Evolutionary conservation across 2,329 filamentous ascomycete genomes (phyloP).

Genomic region (Beauveria sp.): DNA sequence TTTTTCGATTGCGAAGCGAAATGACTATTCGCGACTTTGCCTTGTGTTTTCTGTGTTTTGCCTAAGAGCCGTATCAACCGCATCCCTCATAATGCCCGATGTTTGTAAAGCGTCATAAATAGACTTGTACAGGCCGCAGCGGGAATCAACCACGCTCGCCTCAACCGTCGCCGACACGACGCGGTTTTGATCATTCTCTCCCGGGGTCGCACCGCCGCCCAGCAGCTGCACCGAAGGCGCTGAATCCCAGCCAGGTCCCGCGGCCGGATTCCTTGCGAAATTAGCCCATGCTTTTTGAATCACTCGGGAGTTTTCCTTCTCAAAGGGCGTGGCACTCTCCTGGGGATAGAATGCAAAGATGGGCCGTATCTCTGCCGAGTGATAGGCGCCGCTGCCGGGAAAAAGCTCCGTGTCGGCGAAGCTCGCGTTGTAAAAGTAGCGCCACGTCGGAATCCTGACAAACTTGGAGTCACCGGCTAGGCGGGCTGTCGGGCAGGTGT

Average conservation of each 20-base stretch:
- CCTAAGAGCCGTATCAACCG: neutral
- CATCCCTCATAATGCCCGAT: neutral
- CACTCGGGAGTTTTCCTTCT: constrained; percentile 14
- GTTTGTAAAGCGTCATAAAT: neutral
- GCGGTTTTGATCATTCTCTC: neutral
- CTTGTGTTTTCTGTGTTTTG: too few species aligned
- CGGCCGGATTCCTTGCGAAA: constrained; percentile 20
- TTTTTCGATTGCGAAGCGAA: too few species aligned
- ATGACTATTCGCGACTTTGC: too few species aligned
- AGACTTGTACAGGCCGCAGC: constrained; percentile 10
- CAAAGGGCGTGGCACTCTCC: constrained; percentile 16
- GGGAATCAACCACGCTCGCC: constrained; percentile 12
- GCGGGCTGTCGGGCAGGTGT: constrained; percentile 17
- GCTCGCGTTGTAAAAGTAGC: constrained; percentile 39
- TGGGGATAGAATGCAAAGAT: constrained; percentile 31
- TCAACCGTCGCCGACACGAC: neutral
- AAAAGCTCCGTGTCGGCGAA: constrained; percentile 37
- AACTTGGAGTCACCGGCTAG: constrained; percentile 24
- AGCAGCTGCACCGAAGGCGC: constrained; percentile 19
- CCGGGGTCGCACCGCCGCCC: constrained; percentile 17
- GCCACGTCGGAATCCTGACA: constrained; percentile 32
- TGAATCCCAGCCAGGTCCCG: constrained; percentile 20
- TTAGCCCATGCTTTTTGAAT: constrained; percentile 24
- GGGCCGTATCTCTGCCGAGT: constrained; percentile 37
- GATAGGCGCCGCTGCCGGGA: constrained; percentile 34